These are phyloP conservation scores for Suillus hirtellus DNA, from an alignment of 768 basidiomycete genomes.

Conservation along the genomic window DNA sequence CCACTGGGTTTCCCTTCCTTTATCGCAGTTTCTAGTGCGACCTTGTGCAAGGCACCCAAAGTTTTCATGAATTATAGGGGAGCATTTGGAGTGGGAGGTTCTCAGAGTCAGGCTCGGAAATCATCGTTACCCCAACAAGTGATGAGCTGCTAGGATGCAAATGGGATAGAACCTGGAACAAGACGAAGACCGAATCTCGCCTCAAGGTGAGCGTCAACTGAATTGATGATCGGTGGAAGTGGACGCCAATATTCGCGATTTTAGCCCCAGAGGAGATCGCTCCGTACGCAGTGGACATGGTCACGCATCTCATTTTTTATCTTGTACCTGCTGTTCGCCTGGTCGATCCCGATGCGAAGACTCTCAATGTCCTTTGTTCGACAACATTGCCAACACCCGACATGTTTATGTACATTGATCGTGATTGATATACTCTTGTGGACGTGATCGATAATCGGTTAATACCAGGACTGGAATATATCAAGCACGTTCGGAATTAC, in stretches of 20 bases:
- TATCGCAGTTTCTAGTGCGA: slow-evolving; percentile 18
- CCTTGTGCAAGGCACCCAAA: slow-evolving; percentile 17
- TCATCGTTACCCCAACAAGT: slow-evolving; percentile 12
- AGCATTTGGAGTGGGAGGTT: neutral
- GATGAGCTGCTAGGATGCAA: slow-evolving; percentile 7
- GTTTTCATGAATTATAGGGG: slow-evolving; percentile 10
- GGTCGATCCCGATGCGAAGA: slow-evolving; percentile 13
- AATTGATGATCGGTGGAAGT: neutral
- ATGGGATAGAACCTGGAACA: slow-evolving; percentile 18
- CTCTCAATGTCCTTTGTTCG: slow-evolving; percentile 19
- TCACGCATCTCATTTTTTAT: slow-evolving; percentile 17
- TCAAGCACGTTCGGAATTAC: slow-evolving; percentile 17
- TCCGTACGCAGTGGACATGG: slow-evolving; percentile 15
- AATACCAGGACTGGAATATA: slow-evolving; percentile 22
- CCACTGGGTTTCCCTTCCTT: slow-evolving; percentile 18
- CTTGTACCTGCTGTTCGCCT: slow-evolving; percentile 23
- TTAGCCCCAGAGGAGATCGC: slow-evolving; percentile 15
- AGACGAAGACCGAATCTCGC: slow-evolving; percentile 15
- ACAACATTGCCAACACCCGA: slow-evolving; percentile 19
- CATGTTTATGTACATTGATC: slow-evolving; percentile 24
- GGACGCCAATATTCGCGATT: neutral
- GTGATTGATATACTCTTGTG: slow-evolving; percentile 25
- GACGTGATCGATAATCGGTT: slow-evolving; percentile 18
- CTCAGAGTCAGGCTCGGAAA: slow-evolving; percentile 3
- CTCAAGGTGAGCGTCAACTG: neutral